Evolutionary conservation across 164 flowering plant species (phyloP).

Genomic region (Piper betle): DNA sequence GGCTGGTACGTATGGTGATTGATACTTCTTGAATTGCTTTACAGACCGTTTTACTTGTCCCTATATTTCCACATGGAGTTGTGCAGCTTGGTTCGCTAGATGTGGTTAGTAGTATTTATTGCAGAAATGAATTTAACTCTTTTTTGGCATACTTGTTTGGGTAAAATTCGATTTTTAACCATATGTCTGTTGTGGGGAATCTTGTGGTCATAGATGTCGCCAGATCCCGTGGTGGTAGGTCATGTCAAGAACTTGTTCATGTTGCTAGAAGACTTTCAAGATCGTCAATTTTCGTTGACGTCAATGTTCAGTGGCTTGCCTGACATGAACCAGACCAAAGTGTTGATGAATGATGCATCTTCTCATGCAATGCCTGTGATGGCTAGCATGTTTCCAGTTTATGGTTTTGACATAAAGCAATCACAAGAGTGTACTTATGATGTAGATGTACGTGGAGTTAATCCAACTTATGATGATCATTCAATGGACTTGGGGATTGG

Average conservation of each 20-base stretch:
- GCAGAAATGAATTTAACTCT: neutral
- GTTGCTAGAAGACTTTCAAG: conserved; percentile 11
- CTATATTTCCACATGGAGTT: conserved; percentile 71
- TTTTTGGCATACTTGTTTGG: neutral
- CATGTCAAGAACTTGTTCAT: conserved; percentile 30
- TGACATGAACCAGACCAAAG: conserved; percentile 5
- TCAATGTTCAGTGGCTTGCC: conserved; percentile 5
- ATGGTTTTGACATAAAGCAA: conserved; percentile 8
- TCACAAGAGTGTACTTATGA: no score
- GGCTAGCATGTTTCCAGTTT: conserved; percentile 6
- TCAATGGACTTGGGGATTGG: conserved; percentile 13
- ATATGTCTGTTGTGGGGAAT: neutral
- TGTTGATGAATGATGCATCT: conserved; percentile 11
- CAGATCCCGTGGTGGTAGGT: conserved; percentile 33
- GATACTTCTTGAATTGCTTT: neutral
- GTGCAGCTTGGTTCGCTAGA: conserved; percentile 77
- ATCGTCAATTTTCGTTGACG: conserved; percentile 12
- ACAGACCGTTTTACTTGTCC: conserved; percentile 81
- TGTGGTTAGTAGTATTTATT: conserved; percentile 31
- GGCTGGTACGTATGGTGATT: no score
- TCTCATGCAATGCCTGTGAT: conserved; percentile 7
- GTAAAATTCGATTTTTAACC: neutral
- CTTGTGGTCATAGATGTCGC: conserved; percentile 34
- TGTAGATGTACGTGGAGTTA: conserved; percentile 3
- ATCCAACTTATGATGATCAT: conserved; percentile 5